Conservation (phyloP, 768 basidiomycete species). For the Macrolepiota albuminosa region DNA sequence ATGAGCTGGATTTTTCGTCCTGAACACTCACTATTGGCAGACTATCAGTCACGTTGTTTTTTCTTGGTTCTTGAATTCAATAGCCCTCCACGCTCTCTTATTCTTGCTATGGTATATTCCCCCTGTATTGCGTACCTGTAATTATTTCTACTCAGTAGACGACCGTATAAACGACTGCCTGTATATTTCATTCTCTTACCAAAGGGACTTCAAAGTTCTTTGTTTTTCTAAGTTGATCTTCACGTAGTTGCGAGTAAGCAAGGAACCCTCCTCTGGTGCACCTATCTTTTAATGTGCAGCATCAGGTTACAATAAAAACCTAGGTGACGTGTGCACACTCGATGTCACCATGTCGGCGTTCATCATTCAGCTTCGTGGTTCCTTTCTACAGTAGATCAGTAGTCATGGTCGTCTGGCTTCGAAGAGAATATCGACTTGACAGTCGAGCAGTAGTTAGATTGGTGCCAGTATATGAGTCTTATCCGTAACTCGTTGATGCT, state of each 20-base stretch:
- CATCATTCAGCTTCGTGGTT: too few relatives aligned
- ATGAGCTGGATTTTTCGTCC: slow-evolving; percentile 1
- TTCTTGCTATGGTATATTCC: neutral
- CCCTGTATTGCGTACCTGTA: neutral
- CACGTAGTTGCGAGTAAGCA: neutral
- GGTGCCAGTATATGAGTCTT: too few relatives aligned
- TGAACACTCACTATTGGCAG: neutral
- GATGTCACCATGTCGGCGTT: too few relatives aligned
- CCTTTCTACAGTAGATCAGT: too few relatives aligned
- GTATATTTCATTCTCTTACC: neutral
- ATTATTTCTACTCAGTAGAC: neutral
- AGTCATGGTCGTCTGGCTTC: too few relatives aligned
- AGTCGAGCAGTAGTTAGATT: too few relatives aligned
- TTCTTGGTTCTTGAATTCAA: neutral
- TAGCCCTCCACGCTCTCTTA: neutral
- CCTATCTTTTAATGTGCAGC: too few relatives aligned
- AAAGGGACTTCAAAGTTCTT: neutral
- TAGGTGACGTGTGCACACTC: too few relatives aligned
- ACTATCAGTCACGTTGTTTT: neutral
- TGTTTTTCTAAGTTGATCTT: neutral
- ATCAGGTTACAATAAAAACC: too few relatives aligned
- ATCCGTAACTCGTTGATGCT: too few relatives aligned
- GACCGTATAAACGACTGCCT: neutral
- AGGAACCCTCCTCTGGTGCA: too few relatives aligned
- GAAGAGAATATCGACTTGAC: too few relatives aligned